phyloP scores from a whole-genome alignment of 345 rosid genomes.

The Salix suchowensis region DNA sequence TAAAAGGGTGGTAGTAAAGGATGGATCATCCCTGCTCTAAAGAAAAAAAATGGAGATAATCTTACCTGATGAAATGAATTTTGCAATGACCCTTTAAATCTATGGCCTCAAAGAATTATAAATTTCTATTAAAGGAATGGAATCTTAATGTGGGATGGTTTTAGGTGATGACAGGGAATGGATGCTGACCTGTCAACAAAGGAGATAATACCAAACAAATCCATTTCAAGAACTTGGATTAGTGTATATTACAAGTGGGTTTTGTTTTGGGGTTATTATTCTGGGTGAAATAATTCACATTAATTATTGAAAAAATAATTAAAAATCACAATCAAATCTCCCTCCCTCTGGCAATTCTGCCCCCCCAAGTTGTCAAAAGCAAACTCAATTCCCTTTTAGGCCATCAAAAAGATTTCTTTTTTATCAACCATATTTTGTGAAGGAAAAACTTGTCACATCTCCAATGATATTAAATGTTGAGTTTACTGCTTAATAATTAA shows the following conservation, averaged over 20 bases:
- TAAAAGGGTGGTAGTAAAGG: constrained; percentile 2
- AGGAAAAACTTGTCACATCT: constrained; percentile 28
- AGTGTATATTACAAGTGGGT: constrained; percentile 35
- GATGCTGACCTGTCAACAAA: constrained; percentile 97
- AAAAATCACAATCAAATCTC: background rate
- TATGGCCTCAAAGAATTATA: constrained; percentile 13
- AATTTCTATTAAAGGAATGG: constrained; percentile 53
- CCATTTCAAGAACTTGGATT: constrained; percentile 40
- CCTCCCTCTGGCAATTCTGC: background rate
- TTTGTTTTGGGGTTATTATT: constrained; percentile 40
- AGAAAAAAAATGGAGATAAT: background rate
- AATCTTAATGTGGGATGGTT: constrained; percentile 78
- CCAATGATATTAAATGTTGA: constrained; percentile 17
- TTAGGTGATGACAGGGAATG: constrained; percentile 89
- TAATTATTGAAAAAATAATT: background rate
- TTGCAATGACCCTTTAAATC: background rate
- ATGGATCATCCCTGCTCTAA: background rate
- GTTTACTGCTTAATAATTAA: constrained; percentile 9
- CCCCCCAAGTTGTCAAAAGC: constrained; percentile 21
- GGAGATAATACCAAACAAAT: constrained; percentile 81
- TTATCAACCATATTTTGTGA: constrained; percentile 3
- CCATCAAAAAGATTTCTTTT: constrained; percentile 5
- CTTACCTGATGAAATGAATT: constrained; percentile 11
- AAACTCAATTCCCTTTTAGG: constrained; percentile 3
- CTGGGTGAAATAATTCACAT: constrained; percentile 15